Conservation (phyloP, 176 grass and related monocot genomes). For the Calamus simplicifolius region DNA sequence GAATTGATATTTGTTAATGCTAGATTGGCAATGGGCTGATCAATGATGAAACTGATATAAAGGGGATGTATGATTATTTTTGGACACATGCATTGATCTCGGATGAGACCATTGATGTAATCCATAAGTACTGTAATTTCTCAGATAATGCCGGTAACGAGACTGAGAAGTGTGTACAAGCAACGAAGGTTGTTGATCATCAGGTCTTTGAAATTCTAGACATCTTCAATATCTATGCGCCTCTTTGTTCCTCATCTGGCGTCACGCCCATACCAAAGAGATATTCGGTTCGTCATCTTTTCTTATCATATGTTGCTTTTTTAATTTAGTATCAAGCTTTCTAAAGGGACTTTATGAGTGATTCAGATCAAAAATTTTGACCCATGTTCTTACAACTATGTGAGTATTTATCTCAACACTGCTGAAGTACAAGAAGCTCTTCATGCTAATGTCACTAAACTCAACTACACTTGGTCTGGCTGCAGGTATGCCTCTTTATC, state of each 20-base stretch:
- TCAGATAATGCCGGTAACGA: background rate
- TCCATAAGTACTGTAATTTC: slow-evolving; percentile 69
- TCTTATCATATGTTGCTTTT: background rate
- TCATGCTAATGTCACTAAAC: slow-evolving; percentile 73
- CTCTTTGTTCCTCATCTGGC: slow-evolving; percentile 30
- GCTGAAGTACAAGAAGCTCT: slow-evolving; percentile 61
- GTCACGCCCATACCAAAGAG: slow-evolving; percentile 35
- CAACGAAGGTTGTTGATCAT: background rate
- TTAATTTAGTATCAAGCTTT: too few relatives aligned
- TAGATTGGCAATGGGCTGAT: slow-evolving; percentile 94
- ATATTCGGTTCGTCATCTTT: slow-evolving; percentile 39
- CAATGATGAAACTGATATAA: slow-evolving; percentile 49
- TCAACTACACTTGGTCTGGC: slow-evolving; percentile 51
- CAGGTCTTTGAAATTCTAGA: slow-evolving; percentile 24
- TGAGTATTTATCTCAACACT: slow-evolving; percentile 66
- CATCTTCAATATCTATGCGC: slow-evolving; percentile 94
- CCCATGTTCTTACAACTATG: slow-evolving; percentile 70
- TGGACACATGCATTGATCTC: slow-evolving; percentile 95
- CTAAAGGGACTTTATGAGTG: background rate
- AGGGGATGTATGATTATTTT: slow-evolving; percentile 73
- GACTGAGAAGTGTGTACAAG: slow-evolving; percentile 18
- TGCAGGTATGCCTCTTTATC: slow-evolving; percentile 49
- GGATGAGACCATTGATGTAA: slow-evolving; percentile 35
- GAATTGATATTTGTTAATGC: background rate
- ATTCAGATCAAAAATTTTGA: slow-evolving; percentile 69